Evolutionary conservation across 1,284 basidiomycete species (phyloP).

Genomic region (Leccinum pseudoinsigne): DNA sequence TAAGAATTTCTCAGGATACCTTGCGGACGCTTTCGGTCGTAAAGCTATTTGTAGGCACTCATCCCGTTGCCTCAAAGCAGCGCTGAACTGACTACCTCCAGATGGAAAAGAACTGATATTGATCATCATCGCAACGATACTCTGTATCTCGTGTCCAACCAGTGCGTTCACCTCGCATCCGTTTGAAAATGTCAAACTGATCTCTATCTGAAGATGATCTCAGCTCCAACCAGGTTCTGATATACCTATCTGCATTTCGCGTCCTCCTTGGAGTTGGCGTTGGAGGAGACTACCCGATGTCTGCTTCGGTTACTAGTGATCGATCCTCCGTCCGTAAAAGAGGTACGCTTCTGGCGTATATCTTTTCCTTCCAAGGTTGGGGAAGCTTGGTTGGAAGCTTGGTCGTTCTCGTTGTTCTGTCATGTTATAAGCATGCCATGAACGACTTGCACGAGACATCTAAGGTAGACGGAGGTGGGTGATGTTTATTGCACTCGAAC

Average conservation of each 20-base stretch:
- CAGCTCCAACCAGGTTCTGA: constrained; percentile 47
- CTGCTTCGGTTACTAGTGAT: constrained; percentile 69
- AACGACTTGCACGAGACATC: constrained; percentile 52
- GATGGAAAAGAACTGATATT: constrained; percentile 82
- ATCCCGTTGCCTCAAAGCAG: background rate
- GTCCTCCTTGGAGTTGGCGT: constrained; percentile 76
- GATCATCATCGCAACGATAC: constrained; percentile 71
- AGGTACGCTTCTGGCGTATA: constrained; percentile 73
- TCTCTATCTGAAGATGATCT: constrained; percentile 33
- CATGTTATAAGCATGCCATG: constrained; percentile 68
- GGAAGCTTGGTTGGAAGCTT: constrained; percentile 68
- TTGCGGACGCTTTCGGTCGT: constrained; percentile 67
- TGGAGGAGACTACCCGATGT: constrained; percentile 85
- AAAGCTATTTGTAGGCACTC: constrained; percentile 58
- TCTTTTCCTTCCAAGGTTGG: constrained; percentile 76
- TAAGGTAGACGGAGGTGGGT: constrained; percentile 65
- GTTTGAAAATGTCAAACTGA: constrained; percentile 1
- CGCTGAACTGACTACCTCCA: constrained; percentile 23
- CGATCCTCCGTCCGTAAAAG: constrained; percentile 68
- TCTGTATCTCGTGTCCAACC: constrained; percentile 52
- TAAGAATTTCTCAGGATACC: constrained; percentile 37
- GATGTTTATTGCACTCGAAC: background rate
- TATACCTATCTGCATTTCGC: constrained; percentile 66
- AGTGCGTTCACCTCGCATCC: constrained; percentile 27
- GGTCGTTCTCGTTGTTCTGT: constrained; percentile 67